Conservation (phyloP, 2,329 filamentous ascomycete genomes). For the Fusarium sp. region DNA sequence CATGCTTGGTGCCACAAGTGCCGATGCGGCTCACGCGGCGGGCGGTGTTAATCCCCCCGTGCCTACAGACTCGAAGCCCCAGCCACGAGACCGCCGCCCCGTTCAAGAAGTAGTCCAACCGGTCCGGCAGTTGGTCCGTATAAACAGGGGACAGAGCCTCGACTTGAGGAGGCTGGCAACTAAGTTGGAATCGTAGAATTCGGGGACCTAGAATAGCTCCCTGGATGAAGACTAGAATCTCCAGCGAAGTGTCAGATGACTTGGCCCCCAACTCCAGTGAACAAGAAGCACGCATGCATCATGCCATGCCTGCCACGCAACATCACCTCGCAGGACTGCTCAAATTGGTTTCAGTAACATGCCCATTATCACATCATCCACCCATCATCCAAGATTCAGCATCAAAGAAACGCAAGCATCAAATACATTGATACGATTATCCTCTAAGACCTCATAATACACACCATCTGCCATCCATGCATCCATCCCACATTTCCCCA, state of each 20-base stretch:
- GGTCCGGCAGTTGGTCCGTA: not conserved
- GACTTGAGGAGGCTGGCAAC: not conserved
- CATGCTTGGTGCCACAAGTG: constrained; percentile 7
- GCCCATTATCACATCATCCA: not conserved
- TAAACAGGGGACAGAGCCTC: not conserved
- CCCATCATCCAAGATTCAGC: not conserved
- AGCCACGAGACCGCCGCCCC: not conserved
- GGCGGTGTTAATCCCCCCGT: not conserved
- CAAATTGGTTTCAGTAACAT: not conserved
- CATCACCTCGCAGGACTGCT: not conserved
- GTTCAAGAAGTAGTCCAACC: not conserved
- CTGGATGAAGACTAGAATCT: not conserved
- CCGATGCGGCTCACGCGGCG: constrained; percentile 21
- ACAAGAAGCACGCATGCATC: not conserved
- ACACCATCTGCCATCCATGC: not conserved
- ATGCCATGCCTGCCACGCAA: not conserved
- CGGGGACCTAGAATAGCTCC: not conserved
- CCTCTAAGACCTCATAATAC: not conserved
- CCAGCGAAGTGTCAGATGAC: not conserved
- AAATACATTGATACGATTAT: not conserved
- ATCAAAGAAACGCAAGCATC: not conserved
- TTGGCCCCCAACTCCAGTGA: not conserved
- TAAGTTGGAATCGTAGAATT: not conserved
- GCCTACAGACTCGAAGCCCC: not conserved
- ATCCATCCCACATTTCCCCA: not conserved